These are phyloP conservation scores for Xenoacremonium recifei DNA, from an alignment of 2,329 filamentous ascomycete species.

Conservation along the genomic window DNA sequence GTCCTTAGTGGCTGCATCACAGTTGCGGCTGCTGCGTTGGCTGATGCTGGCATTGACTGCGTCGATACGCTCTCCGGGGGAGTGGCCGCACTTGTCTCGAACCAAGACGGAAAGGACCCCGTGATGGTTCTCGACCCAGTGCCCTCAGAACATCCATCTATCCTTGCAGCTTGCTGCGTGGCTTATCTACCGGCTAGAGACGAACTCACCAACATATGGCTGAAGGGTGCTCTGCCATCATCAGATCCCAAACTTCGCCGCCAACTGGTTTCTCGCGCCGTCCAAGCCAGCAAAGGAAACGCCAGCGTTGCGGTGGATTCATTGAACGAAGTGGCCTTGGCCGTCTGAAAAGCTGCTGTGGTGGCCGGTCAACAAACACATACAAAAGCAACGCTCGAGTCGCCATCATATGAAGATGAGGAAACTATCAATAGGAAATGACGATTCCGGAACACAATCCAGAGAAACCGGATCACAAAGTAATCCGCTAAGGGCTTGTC, in stretches of 20 bases:
- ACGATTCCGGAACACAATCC: no score
- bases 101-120: conserved; percentile 32
- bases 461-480: no score
- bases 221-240: conserved; percentile 66
- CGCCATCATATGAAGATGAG: no score
- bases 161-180: conserved; percentile 83
- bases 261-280: conserved; percentile 37
- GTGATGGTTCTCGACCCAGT: conserved; percentile 75
- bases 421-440: no score
- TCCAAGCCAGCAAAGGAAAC: conserved; percentile 40
- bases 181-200: conserved; percentile 84
- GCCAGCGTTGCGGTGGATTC: conserved; percentile 30
- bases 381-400: no score
- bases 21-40: conserved; percentile 86
- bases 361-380: no score
- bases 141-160: conserved; percentile 72
- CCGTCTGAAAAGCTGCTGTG: conserved; percentile 15
- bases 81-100: conserved; percentile 73
- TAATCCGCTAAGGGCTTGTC: no score
- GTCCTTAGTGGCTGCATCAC: conserved; percentile 90
- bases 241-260: conserved; percentile 33
- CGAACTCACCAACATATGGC: conserved; percentile 92
- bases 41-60: conserved; percentile 93
- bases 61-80: conserved; percentile 88
- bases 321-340: conserved; percentile 35